phyloP scores from a whole-genome alignment of 768 basidiomycete genomes.

The Trametopsis cervina region DNA sequence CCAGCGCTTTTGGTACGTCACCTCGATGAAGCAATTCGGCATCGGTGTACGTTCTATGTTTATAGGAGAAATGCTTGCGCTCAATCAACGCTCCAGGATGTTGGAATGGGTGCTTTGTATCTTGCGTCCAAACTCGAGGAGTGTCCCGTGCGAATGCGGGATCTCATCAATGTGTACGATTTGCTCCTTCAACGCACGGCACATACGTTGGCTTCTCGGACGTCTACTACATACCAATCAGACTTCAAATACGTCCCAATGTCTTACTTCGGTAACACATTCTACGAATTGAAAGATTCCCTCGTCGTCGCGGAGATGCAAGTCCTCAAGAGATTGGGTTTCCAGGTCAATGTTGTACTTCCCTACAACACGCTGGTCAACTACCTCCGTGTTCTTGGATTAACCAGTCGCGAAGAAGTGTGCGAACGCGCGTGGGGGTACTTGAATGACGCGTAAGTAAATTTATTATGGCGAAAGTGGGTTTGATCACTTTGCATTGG shows the following conservation, averaged over 20 bases:
- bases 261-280: constrained; percentile 83
- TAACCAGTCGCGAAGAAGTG: constrained; percentile 63
- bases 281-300: constrained; percentile 93
- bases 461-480: not conserved
- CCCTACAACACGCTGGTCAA: constrained; percentile 95
- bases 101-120: constrained; percentile 30
- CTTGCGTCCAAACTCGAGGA: constrained; percentile 83
- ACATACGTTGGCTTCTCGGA: constrained; percentile 35
- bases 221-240: constrained; percentile 18
- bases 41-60: constrained; percentile 60
- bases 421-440: constrained; percentile 88
- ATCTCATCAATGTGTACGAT: constrained; percentile 92
- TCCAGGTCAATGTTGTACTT: constrained; percentile 88
- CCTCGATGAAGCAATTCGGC: constrained; percentile 91
- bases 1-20: constrained; percentile 95
- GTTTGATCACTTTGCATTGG: constrained; percentile 5
- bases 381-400: constrained; percentile 85
- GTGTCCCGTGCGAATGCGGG: constrained; percentile 84
- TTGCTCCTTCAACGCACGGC: constrained; percentile 71
- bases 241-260: constrained; percentile 69
- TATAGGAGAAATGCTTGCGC: not conserved
- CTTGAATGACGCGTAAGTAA: constrained; percentile 87
- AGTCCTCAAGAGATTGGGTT: constrained; percentile 89
- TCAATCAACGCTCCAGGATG: constrained; percentile 41
- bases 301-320: constrained; percentile 97